Base-by-base conservation (phyloP, 768 basidiomycete genomes). In the Rhodotorula kratochvilovae region DNA sequence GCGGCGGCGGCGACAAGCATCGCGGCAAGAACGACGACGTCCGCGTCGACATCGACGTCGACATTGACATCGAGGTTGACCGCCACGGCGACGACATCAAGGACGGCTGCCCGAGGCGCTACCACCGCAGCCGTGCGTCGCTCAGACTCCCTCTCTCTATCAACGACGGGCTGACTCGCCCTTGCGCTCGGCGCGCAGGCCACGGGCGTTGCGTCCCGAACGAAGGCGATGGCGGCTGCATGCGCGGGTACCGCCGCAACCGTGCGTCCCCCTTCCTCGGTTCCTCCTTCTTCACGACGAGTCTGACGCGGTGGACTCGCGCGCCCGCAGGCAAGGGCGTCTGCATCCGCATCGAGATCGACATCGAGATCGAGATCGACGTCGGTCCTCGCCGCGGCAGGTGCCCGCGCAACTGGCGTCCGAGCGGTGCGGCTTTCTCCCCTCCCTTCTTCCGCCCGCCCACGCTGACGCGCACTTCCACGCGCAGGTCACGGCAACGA, bases 401-500 rank as follows among this genome's bases (percentile, higher is more conserved):
- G 46, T 61, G 60, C 46, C 60, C 60, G 11, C 43, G 33, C 45
- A 29, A 61, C 46, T 61, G 48, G 31, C 33, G 33, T 10, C 46
- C 60, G 8, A 35, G 33, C 60, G 60, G 60, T 61, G 17, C 60
- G 60, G 35, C 45, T 13, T 12, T 15, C 6, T 25, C 31, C 19
- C 15, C 31, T 12, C 31, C 29, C 23, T 31, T 35, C 33, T 10
- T 5, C 1, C 46, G 1, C 29, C 3, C 15, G 5, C 27, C 15
- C 12, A 3, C 42, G 11, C 27, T 43, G 13, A n/a, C 43, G 3
- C 19, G 2, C 19, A 1, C 46, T 48, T 21, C 46, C 29, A 3
- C 31, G 21, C 55, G 23, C 56, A 60, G 60, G 60, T 16, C 35
- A 39, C 42, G 66, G 66, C 57, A 67, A 67, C 7, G 66, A 67